Evolutionary conservation across 164 flowering plant genomes (phyloP).

Genomic region (Stephania cephalantha): DNA sequence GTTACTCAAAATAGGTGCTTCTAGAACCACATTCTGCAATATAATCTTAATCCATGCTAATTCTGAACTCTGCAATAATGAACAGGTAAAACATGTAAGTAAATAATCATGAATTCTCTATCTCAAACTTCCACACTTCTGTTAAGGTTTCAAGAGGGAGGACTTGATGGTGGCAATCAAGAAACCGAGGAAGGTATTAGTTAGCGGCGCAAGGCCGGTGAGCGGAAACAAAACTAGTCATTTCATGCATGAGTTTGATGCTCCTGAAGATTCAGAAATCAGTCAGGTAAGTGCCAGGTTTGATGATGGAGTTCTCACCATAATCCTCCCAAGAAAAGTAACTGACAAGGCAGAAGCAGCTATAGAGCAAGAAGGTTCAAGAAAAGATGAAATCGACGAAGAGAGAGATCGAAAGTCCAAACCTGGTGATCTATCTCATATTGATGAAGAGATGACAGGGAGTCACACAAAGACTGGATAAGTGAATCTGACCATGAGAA

Average conservation of each 20-base stretch:
- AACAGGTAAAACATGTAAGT: too few species aligned
- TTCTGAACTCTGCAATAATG: too few species aligned
- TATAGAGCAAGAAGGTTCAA: background rate
- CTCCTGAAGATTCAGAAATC: background rate
- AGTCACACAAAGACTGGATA: too few species aligned
- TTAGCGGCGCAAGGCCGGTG: background rate
- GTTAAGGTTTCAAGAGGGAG: background rate
- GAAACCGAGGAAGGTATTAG: background rate
- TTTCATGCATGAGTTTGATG: background rate
- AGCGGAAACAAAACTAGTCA: background rate
- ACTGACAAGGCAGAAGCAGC: background rate
- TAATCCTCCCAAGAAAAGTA: constrained; percentile 1
- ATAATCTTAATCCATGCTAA: too few species aligned
- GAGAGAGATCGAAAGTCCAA: background rate
- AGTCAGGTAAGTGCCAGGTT: background rate
- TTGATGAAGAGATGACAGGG: too few species aligned
- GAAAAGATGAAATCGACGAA: background rate
- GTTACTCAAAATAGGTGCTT: background rate
- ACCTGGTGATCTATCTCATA: too few species aligned
- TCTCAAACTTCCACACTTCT: background rate
- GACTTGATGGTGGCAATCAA: background rate
- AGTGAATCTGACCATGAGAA: too few species aligned
- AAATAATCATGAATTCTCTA: background rate
- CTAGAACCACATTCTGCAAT: background rate
- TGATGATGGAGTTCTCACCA: constrained; percentile 3